Evolutionary conservation across 768 basidiomycete genomes (phyloP), one percentile per base, ranked within the genome.

Genomic region (Trametes sanguinea): DNA sequence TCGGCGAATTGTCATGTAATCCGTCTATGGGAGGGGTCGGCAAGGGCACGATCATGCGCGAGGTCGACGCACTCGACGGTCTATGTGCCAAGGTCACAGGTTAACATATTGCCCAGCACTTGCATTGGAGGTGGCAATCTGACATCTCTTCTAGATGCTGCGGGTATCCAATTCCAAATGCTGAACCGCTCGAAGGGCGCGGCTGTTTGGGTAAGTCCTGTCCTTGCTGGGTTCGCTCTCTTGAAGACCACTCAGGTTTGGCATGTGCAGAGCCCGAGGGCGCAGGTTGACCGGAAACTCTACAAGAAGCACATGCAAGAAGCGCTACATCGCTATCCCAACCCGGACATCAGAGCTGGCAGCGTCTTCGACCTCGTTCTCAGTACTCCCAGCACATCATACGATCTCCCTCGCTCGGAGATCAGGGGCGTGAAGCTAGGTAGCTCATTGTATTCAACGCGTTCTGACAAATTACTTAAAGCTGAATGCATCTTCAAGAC

Each of bases 11-110:
- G 68, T 94, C 92, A 22, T 96, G 94, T 68, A 96, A 96, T 72
- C 94, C 94, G 2, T 93, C 91, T 1, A 89, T 95, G 61, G 94
- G 94, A 6, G 93, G 93, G 17, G 87, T 96, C 3, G 94, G 94
- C 5, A 96, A 96, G 75, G 94, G 94, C 17, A 94, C 89, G 0
- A 78, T 96, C 33, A 92, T 95, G n/a, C 80, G 89, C 45, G 94
- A 96, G 73, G 86, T 96, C 5, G 94, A 96, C 69, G 94, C 94
- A 32, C 76, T 96, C 60, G 94, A 94, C 66, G 94, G 94, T 2
- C 69, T 95, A 9, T 94, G 93, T 80, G 94, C 90, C 1, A 78
- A 78, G 46, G 84, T 94, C n/a, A 83, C 90, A 64, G 93, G 94
- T 90, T 63, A 53, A 83, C 10, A 29, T 30, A 50, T 4, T 51